Evolutionary conservation across 1,284 basidiomycete species (phyloP), one percentile per base, ranked within the genome.

Genomic region (Gomphus sp.): DNA sequence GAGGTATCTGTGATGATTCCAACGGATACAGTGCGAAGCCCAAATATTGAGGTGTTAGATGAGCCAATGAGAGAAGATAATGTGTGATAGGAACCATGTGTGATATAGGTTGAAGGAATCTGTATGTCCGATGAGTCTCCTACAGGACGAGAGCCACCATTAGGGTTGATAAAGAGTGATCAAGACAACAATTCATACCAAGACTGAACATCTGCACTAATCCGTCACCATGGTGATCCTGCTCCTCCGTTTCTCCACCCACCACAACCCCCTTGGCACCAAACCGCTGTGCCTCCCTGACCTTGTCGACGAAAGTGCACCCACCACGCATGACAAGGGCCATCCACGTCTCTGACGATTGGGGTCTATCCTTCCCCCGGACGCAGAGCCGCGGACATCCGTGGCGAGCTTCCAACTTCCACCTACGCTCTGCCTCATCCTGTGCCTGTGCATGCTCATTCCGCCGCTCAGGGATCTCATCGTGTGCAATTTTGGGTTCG

Each of bases 131-230:
- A 86, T 5, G 87, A 76, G 67, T 89, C 87, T 66, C 79, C 87
- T 90, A 68, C 47, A 2, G 11, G 3, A 22, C 9, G n/a, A 60
- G 52, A 55, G 50, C 45, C 62, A 57, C 62, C 22, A 22, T 22
- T 22, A 55, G 56, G 34, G 55, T 54, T 51, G 22, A 22, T 50
- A 56, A 57, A 66, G 22, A 7, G 39, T 37, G 39, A 7, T 51
- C 45, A 33, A 33, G 12, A n/a, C 41, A 48, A 1, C 50, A 45
- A 36, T 34, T 69, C 79, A 56, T 64, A 89, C 87, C 85, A 71
- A 89, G 89, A 69, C 87, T 90, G 71, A 88, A 93, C 92, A 95
- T 94, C 62, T 90, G 93, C 47, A 94, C 81, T 61, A 94, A 75
- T n/a, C 80, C 80, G 66, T 91, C 88, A 16, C 90, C 83, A 65